A percentile compares a stretch with the other conserved stretches of the same genome.
Conservation (phyloP, 768 basidiomycete genomes). For the Termitomyces sp. region DNA sequence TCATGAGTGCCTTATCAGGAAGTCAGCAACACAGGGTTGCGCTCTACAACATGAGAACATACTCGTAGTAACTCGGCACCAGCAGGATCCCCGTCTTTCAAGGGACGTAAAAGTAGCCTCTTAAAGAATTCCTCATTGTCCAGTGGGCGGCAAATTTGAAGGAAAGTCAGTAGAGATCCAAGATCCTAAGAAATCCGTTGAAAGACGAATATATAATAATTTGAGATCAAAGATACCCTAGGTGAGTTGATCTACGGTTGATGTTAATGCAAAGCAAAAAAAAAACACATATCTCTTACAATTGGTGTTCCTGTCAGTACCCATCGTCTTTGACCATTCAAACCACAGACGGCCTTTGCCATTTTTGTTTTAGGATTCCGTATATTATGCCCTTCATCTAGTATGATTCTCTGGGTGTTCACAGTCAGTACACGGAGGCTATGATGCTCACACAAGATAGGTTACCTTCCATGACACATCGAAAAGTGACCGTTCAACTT, state of each 20-base stretch:
- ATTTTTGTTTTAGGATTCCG: conserved; percentile 87
- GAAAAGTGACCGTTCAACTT: conserved; percentile 54
- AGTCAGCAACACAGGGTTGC: conserved; percentile 8
- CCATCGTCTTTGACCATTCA: conserved; percentile 76
- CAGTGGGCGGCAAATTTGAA: conserved; percentile 80
- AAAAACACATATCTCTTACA: conserved; percentile 39
- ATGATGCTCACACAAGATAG: not conserved
- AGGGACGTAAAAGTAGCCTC: conserved; percentile 70
- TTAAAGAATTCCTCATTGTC: conserved; percentile 84
- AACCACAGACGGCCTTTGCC: conserved; percentile 60
- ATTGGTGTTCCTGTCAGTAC: conserved; percentile 85
- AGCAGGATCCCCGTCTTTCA: conserved; percentile 62
- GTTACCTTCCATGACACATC: conserved; percentile 78
- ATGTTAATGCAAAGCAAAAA: not conserved
- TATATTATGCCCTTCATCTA: conserved; percentile 89
- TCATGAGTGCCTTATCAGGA: conserved; percentile 63
- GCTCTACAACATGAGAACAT: conserved; percentile 16
- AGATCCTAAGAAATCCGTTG: conserved; percentile 56
- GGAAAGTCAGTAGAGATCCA: conserved; percentile 81
- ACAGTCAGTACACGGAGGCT: not conserved
- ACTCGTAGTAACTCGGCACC: conserved; percentile 75
- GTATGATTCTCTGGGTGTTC: conserved; percentile 56
- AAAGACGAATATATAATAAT: not conserved
- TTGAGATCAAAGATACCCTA: conserved; percentile 36
- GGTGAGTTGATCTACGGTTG: conserved; percentile 70